Evolutionary conservation across 345 rosid species (phyloP).

Genomic region (Luvunga scandens): DNA sequence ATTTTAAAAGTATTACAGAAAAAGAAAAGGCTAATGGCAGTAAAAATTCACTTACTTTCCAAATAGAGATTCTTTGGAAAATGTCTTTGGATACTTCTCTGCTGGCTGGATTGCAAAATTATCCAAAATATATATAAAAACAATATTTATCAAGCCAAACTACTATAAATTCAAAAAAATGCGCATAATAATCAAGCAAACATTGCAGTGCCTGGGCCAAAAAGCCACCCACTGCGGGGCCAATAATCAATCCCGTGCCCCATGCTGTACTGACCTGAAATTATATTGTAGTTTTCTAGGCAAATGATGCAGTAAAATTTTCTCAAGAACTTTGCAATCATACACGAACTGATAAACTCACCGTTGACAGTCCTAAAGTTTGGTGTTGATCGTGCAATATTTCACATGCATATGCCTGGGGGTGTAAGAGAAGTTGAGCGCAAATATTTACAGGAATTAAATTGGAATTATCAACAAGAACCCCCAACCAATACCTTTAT

Average conservation of each 20-base stretch:
- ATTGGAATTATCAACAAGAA: neutral
- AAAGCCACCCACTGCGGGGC: constrained; percentile 91
- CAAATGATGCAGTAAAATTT: neutral
- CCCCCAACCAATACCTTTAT: constrained; percentile 46
- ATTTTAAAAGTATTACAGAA: neutral
- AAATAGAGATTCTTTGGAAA: constrained; percentile 66
- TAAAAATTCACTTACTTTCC: constrained; percentile 47
- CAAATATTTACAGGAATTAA: neutral
- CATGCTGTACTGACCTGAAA: constrained; percentile 87
- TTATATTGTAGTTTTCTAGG: neutral
- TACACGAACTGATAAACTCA: constrained; percentile 31
- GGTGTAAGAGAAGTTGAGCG: neutral
- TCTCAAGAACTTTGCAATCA: neutral
- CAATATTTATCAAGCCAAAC: neutral
- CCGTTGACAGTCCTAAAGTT: constrained; percentile 74
- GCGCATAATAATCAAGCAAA: neutral
- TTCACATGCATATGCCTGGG: constrained; percentile 82
- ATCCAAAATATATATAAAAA: neutral
- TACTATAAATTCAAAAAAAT: neutral
- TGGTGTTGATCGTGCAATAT: constrained; percentile 64
- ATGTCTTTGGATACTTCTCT: constrained; percentile 64
- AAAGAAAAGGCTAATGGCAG: neutral
- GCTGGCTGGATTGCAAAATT: constrained; percentile 60
- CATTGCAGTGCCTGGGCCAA: constrained; percentile 69
- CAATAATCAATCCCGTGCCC: constrained; percentile 91